A percentile compares a stretch with the other conserved stretches of the same genome.
phyloP scores from a whole-genome alignment of 805 yeast species.

The Nakazawaea ishiwadae region DNA sequence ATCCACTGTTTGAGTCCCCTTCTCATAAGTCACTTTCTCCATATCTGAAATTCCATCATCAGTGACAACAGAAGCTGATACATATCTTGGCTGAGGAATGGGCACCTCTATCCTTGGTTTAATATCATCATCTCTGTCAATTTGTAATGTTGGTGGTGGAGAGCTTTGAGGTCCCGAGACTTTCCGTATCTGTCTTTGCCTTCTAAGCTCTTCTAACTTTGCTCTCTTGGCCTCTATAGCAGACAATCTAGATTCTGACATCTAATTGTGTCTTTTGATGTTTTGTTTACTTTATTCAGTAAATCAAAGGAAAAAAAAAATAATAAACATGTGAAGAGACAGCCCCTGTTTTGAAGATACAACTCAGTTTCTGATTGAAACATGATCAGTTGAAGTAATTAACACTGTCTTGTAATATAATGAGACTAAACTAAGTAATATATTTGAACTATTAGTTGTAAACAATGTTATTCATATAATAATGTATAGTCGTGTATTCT shows the following conservation, averaged over 20 bases:
- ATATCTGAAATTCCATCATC: neutral
- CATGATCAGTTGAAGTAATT: too few species aligned
- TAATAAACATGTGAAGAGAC: too few species aligned
- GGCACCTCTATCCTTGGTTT: too few species aligned
- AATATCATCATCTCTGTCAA: too few species aligned
- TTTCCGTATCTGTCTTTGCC: conserved; percentile 1
- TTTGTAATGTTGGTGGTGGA: neutral
- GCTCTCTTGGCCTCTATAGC: conserved; percentile 12
- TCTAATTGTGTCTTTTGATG: neutral
- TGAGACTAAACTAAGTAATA: too few species aligned
- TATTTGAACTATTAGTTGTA: too few species aligned
- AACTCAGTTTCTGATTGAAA: too few species aligned
- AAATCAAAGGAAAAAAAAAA: too few species aligned
- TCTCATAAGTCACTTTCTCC: conserved; percentile 4
- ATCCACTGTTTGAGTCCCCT: conserved; percentile 8
- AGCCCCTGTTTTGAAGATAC: too few species aligned
- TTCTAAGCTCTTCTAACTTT: conserved; percentile 12
- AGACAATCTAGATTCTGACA: neutral
- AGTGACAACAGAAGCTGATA: neutral
- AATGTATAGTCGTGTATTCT: neutral
- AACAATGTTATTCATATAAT: too few species aligned
- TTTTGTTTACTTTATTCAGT: too few species aligned
- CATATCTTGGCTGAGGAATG: neutral
- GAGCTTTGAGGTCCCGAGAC: neutral
- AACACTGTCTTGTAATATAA: too few species aligned